Conservation (phyloP, 2,329 filamentous ascomycete genomes). For the Plenodomus lindquistii region DNA sequence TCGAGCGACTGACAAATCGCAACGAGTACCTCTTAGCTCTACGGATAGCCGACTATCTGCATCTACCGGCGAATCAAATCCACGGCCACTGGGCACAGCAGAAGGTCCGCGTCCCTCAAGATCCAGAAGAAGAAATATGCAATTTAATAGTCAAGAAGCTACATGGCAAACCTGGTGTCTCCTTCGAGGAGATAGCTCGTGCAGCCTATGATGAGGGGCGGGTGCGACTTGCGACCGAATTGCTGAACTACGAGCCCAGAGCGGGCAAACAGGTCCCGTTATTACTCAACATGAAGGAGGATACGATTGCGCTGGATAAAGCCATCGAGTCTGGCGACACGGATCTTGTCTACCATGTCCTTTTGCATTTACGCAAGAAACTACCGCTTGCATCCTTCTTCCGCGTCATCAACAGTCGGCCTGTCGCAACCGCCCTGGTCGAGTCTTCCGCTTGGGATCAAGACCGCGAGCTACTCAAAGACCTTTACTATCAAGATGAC, state of each 20-base stretch:
- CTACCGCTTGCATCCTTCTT: conserved; percentile 91
- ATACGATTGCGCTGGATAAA: conserved; percentile 92
- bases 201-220: conserved; percentile 94
- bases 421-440: conserved; percentile 84
- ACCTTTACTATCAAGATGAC: conserved; percentile 97
- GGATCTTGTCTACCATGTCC: conserved; percentile 86
- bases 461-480: conserved; percentile 82
- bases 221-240: conserved; percentile 81
- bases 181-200: conserved; percentile 90
- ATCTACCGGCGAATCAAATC: conserved; percentile 82
- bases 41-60: conserved; percentile 83
- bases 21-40: conserved; percentile 91
- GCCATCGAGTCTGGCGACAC: conserved; percentile 95
- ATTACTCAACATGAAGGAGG: conserved; percentile 91
- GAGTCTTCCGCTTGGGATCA: conserved; percentile 81
- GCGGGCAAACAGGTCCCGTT: conserved; percentile 96
- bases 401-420: conserved; percentile 82
- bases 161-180: conserved; percentile 86
- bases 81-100: conserved; percentile 97
- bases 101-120: conserved; percentile 83
- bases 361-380: conserved; percentile 87
- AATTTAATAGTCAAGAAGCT: conserved; percentile 83
- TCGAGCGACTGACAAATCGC: conserved; percentile 82
- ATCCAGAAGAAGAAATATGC: conserved; percentile 87
- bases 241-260: conserved; percentile 90